Evolutionary conservation across 2,329 filamentous ascomycete genomes (phyloP).

Genomic region (Alternaria alternata): DNA sequence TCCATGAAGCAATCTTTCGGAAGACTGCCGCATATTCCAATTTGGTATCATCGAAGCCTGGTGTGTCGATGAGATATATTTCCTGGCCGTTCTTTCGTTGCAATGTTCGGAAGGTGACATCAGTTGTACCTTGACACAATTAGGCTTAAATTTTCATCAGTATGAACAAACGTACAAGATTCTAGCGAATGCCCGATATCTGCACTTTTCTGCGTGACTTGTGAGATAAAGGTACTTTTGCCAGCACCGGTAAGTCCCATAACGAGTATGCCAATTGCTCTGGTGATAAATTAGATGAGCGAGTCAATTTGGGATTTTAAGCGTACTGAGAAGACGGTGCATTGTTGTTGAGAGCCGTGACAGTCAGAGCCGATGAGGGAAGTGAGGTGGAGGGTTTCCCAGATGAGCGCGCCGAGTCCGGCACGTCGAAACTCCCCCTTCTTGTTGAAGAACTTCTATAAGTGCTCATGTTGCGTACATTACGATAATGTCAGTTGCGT

Average conservation of each 20-base stretch:
- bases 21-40: constrained; percentile 55
- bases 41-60: constrained; percentile 59
- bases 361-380: not conserved
- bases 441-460: not conserved
- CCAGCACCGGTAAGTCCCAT: constrained; percentile 55
- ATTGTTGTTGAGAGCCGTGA: not conserved
- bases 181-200: constrained; percentile 41
- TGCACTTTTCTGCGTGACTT: constrained; percentile 20
- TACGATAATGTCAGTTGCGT: not conserved
- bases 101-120: constrained; percentile 7
- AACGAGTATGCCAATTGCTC: constrained; percentile 43
- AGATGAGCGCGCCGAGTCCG: not conserved
- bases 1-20: constrained; percentile 51
- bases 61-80: constrained; percentile 55
- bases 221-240: constrained; percentile 51
- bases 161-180: constrained; percentile 21
- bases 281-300: not conserved
- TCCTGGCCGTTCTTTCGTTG: not conserved
- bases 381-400: not conserved
- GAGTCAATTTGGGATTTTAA: not conserved
- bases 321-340: not conserved
- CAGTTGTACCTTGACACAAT: constrained; percentile 14
- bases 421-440: not conserved
- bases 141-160: not conserved
- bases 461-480: not conserved